These are phyloP conservation scores for Papiliotrema flavescens DNA, from an alignment of 1,284 basidiomycete genomes.

Conservation along the genomic window DNA sequence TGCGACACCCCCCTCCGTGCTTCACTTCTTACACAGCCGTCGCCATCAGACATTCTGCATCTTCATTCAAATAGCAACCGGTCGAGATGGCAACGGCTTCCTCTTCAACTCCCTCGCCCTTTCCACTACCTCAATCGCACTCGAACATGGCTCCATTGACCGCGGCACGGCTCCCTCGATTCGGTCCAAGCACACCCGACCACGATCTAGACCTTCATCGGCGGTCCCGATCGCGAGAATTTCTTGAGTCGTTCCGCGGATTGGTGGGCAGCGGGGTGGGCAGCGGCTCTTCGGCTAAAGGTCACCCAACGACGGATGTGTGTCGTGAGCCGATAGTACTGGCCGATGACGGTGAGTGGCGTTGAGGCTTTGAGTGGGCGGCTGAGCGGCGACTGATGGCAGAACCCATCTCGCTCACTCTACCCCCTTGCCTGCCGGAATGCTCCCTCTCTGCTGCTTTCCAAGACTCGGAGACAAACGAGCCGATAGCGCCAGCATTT, in stretches of 20 bases:
- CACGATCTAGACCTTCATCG: background rate
- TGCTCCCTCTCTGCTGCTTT: slow-evolving; percentile 24
- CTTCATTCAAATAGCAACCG: background rate
- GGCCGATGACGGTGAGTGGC: background rate
- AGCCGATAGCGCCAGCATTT: slow-evolving; percentile 29
- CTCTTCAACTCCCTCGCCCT: background rate
- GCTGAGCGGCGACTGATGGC: background rate
- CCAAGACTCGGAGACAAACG: slow-evolving; percentile 19
- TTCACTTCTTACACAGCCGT: too few relatives aligned
- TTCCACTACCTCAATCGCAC: background rate
- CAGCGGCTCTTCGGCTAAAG: background rate
- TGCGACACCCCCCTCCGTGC: too few relatives aligned
- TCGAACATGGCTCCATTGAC: background rate
- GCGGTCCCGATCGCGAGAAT: slow-evolving; percentile 12
- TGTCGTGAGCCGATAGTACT: background rate
- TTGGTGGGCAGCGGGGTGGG: slow-evolving; percentile 2
- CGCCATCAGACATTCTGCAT: background rate
- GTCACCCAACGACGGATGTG: background rate
- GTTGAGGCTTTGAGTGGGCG: background rate
- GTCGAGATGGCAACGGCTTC: background rate
- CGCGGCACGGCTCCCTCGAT: background rate
- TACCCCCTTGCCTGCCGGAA: slow-evolving; percentile 24
- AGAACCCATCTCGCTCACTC: slow-evolving; percentile 20
- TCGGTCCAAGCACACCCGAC: background rate
- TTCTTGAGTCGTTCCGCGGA: slow-evolving; percentile 11